Conservation (phyloP, 2,329 filamentous ascomycete genomes). For the Neophaeococcomyces aloes region DNA sequence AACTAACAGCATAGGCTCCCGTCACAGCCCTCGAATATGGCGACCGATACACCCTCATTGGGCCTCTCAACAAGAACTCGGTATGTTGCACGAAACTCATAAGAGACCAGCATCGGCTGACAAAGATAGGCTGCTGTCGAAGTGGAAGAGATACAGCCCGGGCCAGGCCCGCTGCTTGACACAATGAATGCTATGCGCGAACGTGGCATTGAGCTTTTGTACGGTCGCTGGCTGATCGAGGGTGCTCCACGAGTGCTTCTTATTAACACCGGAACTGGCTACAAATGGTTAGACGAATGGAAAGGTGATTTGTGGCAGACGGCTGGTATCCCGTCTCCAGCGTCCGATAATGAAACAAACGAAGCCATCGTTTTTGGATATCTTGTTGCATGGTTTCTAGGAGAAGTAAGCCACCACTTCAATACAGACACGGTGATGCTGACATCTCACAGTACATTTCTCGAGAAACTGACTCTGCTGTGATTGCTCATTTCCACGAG, state of each 20-base stretch:
- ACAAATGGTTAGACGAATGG: constrained; percentile 89
- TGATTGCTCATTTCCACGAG: constrained; percentile 98
- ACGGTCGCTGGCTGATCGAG: constrained; percentile 95
- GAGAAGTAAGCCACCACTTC: constrained; percentile 58
- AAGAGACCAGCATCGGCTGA: constrained; percentile 14
- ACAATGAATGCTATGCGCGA: constrained; percentile 91
- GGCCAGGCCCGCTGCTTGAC: constrained; percentile 63
- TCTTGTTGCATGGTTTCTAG: constrained; percentile 92
- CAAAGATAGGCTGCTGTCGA: constrained; percentile 74
- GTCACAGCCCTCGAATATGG: constrained; percentile 98
- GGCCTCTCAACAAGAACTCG: constrained; percentile 82
- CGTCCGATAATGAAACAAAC: constrained; percentile 87
- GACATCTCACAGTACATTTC: constrained; percentile 61
- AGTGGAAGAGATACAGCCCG: constrained; percentile 84
- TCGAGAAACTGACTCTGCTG: constrained; percentile 81
- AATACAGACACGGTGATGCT: not conserved
- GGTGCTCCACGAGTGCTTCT: constrained; percentile 87
- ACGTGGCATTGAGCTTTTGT: constrained; percentile 77
- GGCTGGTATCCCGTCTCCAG: constrained; percentile 85
- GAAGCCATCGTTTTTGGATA: constrained; percentile 97
- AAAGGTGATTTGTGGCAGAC: constrained; percentile 91
- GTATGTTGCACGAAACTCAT: constrained; percentile 43
- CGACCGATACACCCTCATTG: constrained; percentile 88
- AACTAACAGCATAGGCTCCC: constrained; percentile 47
- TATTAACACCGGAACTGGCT: constrained; percentile 89